Conservation (phyloP, 2,329 filamentous ascomycete genomes). For the Tetracladium maxilliforme region DNA sequence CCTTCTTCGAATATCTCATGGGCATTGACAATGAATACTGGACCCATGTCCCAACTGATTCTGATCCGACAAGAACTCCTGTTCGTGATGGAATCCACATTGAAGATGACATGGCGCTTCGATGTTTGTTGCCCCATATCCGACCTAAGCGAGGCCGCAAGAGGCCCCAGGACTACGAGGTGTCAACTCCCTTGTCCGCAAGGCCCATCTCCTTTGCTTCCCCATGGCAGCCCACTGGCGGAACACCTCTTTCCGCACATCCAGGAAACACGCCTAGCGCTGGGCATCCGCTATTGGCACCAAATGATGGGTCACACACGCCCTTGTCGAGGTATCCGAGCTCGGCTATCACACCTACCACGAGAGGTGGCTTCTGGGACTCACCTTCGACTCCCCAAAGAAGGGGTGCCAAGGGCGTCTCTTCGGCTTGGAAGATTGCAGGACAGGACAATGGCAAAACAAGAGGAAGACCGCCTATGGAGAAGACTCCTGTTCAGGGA, state of each 20-base stretch:
- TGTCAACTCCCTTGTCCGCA: constrained; percentile 35
- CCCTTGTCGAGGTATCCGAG: constrained; percentile 59
- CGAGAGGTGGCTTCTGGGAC: constrained; percentile 36
- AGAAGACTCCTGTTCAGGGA: too few relatives aligned
- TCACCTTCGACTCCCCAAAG: too few relatives aligned
- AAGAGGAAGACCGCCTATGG: too few relatives aligned
- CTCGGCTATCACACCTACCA: constrained; percentile 59
- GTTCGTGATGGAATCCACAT: constrained; percentile 69
- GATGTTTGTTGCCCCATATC: constrained; percentile 69
- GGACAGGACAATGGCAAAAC: too few relatives aligned
- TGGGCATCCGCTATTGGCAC: constrained; percentile 22
- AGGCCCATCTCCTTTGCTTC: constrained; percentile 41
- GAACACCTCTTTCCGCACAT: constrained; percentile 18
- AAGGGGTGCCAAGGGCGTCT: too few relatives aligned
- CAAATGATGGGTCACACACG: constrained; percentile 41
- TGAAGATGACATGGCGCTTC: constrained; percentile 79
- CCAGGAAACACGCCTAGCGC: constrained; percentile 23
- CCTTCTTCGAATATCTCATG: constrained; percentile 83
- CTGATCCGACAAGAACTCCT: constrained; percentile 45
- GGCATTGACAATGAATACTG: constrained; percentile 69
- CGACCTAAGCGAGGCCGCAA: constrained; percentile 46
- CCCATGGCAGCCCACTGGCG: constrained; percentile 21
- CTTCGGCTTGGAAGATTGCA: too few relatives aligned
- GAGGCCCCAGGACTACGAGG: constrained; percentile 39
- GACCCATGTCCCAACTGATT: constrained; percentile 53